A percentile compares a stretch with the other conserved stretches of the same genome.
Conservation (phyloP, 169 alveolate species). For the Plasmodium adleri region DNA sequence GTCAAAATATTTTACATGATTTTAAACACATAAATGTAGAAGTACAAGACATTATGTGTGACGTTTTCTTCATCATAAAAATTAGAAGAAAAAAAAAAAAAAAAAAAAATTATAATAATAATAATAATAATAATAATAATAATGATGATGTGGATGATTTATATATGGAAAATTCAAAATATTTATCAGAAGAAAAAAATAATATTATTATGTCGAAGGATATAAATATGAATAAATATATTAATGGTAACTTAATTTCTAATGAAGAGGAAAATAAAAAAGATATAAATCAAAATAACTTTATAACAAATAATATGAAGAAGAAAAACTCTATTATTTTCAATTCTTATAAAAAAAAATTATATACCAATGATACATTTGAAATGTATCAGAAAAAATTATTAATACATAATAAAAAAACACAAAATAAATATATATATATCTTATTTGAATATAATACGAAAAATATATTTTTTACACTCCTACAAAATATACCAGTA, state of each 20-base stretch:
- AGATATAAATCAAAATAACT: background rate
- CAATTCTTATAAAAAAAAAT: background rate
- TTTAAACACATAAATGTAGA: background rate
- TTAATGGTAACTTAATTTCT: background rate
- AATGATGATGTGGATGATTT: background rate
- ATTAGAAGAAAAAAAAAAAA: slow-evolving; percentile 22
- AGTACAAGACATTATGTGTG: slow-evolving; percentile 31
- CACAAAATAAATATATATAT: slow-evolving; percentile 15
- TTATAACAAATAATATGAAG: background rate
- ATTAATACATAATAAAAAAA: slow-evolving; percentile 21
- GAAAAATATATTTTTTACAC: slow-evolving; percentile 37
- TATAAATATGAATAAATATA: background rate
- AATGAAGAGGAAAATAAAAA: background rate
- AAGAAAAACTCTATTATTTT: no score
- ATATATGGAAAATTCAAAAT: no score
- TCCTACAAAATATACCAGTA: slow-evolving; percentile 39
- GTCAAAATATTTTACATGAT: background rate
- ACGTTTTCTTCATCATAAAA: slow-evolving; percentile 18
- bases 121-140: background rate
- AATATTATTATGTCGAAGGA: background rate
- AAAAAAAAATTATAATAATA: background rate
- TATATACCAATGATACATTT: slow-evolving; percentile 7
- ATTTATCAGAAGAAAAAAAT: no score
- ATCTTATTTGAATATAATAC: slow-evolving; percentile 32
- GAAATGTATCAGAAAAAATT: slow-evolving; percentile 21